Evolutionary conservation across 495 filamentous ascomycete species (phyloP), one percentile per base, ranked within the genome.

Genomic region (Aspergillus leporis): DNA sequence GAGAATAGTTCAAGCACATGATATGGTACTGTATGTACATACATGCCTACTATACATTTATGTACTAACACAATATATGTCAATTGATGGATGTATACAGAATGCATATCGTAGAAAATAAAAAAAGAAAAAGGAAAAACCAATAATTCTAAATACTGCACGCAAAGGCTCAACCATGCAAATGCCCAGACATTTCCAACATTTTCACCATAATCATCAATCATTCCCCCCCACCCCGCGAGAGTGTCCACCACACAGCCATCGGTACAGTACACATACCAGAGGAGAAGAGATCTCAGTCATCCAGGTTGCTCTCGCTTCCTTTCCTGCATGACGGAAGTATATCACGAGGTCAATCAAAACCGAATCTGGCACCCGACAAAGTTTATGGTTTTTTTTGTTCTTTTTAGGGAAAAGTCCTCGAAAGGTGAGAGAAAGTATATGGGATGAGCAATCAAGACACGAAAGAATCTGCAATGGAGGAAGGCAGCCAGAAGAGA

Each of bases 371-470:
- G 43, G 19, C 43, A 47, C 18, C 18, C 4, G 21, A 41, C 38
- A 41, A 41, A 6, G 3, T 18, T n/a, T n/a, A 36, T 28, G 25
- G 6, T 28, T 28, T 28, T 7, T 18, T 18, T 47, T 8, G 7
- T 16, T n/a, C 7, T 47, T 47, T 22, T 45, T 23, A 58, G 38
- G 60, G 28, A 50, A 52, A 22, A 41, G 18, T 21, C 36, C 51
- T 34, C n/a, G 14, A 30, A 60, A 40, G n/a, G 19, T 41, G 51
- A 45, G 57, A 47, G 46, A 46, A 25, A 47, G 13, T 22, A 23
- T 10, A 47, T 22, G 10, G 10, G 1, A n/a, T 7, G 3, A 23
- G 5, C 18, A 22, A 1, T 47, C 16, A 7, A 47, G 19, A 47
- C 31, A 41, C 34, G 51, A 28, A 18, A 54, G 25, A 28, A 28